Base-by-base conservation (phyloP, 202 grass and related monocot genomes). In the Eragrostis tef region DNA sequence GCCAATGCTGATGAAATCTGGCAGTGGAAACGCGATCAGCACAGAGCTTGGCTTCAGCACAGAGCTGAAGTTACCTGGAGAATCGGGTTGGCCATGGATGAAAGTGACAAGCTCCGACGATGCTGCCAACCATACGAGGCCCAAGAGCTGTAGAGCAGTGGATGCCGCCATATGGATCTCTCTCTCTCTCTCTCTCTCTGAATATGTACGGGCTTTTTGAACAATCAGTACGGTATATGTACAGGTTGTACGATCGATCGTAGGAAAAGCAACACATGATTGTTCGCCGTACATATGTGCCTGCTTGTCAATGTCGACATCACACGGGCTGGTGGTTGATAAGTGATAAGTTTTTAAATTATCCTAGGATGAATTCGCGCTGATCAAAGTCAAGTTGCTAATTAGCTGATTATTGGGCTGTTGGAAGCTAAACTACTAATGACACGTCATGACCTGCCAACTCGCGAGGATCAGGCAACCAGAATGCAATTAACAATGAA, bases 1-100 rank as follows among this genome's bases (percentile, higher is more conserved):
- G 65, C 90, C 91, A 27, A 93, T 90, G 62, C 86, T 94, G 31
- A 91, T 70, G 79, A 85, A 94, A 45, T 86, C 92, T 44, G 63
- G 60, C 15, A 7, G 7, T 7, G 14, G 15, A 36, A 31, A 29
- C 31, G 2, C 14, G 16, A 41, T 66, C 63, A n/a, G 16, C 4
- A 0, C 8, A 22, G 0, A n/a, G 52, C 19, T 39, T 39, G 34
- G 2, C 34, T 9, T 22, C 20, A 17, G 54, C 9, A 4, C 13
- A 39, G 34, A 56, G 52, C 54, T 58, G 21, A 58, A 58, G 20
- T 36, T 56, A 73, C 70, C 48, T 31, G 31, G 70, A 54, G 71
- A 21, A 36, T 56, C 50, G 27, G 36, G 26, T 50, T 73, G 26
- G 50, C 71, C 71, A 73, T 73, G 49, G 71, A 56, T 53, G 49